A percentile compares a stretch with the other conserved stretches of the same genome.
phyloP scores from a whole-genome alignment of 495 filamentous ascomycete genomes.

The Aspergillus campestris region DNA sequence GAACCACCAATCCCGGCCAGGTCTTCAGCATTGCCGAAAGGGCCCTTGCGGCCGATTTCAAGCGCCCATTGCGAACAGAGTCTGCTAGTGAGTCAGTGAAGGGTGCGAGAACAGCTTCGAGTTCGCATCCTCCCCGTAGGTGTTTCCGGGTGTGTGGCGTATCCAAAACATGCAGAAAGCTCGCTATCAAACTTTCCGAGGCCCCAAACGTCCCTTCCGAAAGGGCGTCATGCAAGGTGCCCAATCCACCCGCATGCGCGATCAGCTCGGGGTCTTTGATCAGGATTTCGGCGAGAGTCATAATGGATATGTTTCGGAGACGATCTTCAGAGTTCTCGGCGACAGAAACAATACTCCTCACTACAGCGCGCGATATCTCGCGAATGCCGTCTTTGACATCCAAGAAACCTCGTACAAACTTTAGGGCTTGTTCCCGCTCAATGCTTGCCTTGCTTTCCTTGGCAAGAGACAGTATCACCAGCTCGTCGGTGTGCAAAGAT shows the following conservation, averaged over 20 bases:
- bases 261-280: slow-evolving; percentile 74
- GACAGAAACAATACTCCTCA: slow-evolving; percentile 79
- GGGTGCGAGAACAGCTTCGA: slow-evolving; percentile 72
- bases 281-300: slow-evolving; percentile 87
- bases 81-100: slow-evolving; percentile 77
- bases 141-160: slow-evolving; percentile 70
- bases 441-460: slow-evolving; percentile 94
- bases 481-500: slow-evolving; percentile 76
- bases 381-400: slow-evolving; percentile 89
- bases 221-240: slow-evolving; percentile 74
- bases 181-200: slow-evolving; percentile 72
- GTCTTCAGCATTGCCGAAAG: slow-evolving; percentile 82
- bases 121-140: slow-evolving; percentile 69
- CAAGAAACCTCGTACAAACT: slow-evolving; percentile 91
- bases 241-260: slow-evolving; percentile 71
- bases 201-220: slow-evolving; percentile 87
- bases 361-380: slow-evolving; percentile 79
- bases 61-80: slow-evolving; percentile 57
- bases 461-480: slow-evolving; percentile 83
- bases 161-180: slow-evolving; percentile 84
- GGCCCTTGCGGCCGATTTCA: slow-evolving; percentile 79
- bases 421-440: slow-evolving; percentile 92
- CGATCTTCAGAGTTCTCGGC: slow-evolving; percentile 87
- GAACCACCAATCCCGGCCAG: slow-evolving; percentile 80
- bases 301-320: slow-evolving; percentile 76